Evolutionary conservation across 176 grass and related monocot genomes (phyloP).

Genomic region (Rhynchospora breviuscula): DNA sequence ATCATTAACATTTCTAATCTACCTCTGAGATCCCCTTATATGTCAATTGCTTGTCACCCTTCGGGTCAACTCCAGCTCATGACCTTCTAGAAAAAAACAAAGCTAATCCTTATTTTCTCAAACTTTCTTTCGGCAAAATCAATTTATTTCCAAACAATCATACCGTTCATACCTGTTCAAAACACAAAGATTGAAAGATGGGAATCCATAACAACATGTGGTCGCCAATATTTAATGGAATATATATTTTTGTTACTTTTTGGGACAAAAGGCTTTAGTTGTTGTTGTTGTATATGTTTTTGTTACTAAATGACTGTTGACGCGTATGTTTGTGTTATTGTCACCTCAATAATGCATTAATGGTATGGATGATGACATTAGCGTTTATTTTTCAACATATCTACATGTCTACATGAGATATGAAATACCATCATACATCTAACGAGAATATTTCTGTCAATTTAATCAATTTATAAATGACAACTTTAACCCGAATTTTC

Average conservation of each 20-base stretch:
- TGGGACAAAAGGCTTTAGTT: too few relatives aligned
- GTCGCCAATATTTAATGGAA: background rate
- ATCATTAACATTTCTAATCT: background rate
- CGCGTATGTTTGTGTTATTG: constrained; percentile 3
- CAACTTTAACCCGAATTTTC: background rate
- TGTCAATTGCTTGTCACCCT: background rate
- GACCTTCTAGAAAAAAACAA: background rate
- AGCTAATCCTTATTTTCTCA: background rate
- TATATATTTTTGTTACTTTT: background rate
- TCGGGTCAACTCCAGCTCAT: constrained; percentile 2
- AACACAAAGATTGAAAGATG: background rate
- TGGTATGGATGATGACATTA: background rate
- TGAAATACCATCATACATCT: background rate
- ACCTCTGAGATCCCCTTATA: background rate
- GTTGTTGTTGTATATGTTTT: too few relatives aligned
- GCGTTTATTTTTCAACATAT: background rate
- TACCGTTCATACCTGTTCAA: background rate
- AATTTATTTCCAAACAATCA: background rate
- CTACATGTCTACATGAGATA: background rate
- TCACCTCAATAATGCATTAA: background rate
- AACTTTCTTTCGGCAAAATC: background rate
- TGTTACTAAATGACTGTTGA: background rate
- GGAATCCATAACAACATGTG: background rate
- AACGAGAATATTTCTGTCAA: background rate
- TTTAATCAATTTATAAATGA: background rate